Evolutionary conservation across 176 grass and related monocot species (phyloP), one percentile per base, ranked within the genome.

Genomic region (Juncus effusus): DNA sequence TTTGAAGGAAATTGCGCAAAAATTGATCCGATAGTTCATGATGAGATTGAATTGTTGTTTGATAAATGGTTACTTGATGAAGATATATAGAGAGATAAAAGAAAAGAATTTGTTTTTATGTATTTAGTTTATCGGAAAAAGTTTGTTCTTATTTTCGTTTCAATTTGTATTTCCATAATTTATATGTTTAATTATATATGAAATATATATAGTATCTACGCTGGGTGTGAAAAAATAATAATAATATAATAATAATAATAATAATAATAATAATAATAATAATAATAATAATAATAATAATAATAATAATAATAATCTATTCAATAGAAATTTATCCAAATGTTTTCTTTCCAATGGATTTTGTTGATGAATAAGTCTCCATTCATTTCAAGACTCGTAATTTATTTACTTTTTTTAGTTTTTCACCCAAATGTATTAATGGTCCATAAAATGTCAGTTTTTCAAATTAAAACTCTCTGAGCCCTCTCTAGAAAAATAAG

Each of bases 41-140:
- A 72, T 58, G 69, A 72, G 42, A 44, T 72, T 13, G 69, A 72
- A 38, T 72, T 56, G 4, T 72, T 72, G 54, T 38, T 72, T 28
- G 69, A 72, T 72, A 72, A 72, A 72, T 72, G 69, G 69, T 58
- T 72, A 45, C 69, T 72, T 72, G 69, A 72, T 44, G 69, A 72
- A 5, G 36, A 53, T 35, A 6, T 47, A 37, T 72, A 72, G 69
- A 56, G 19, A 72, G 54, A 38, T 45, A 52, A 72, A 72, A 72
- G 58, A 6, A 53, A 40, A 58, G 58, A 58, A 59, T 72, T 42
- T 28, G 16, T 11, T 4, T 57, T 72, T 11, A 42, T 59, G 41
- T 13, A 52, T 39, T 39, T 56, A 71, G 37, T 71, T 41, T 71
- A 61, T 57, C 4, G 54, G 4, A 57, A 13, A 37, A 61, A 11